Conservation (phyloP, 192 early-diverging fungal genomes). For the Backusella sp. region DNA sequence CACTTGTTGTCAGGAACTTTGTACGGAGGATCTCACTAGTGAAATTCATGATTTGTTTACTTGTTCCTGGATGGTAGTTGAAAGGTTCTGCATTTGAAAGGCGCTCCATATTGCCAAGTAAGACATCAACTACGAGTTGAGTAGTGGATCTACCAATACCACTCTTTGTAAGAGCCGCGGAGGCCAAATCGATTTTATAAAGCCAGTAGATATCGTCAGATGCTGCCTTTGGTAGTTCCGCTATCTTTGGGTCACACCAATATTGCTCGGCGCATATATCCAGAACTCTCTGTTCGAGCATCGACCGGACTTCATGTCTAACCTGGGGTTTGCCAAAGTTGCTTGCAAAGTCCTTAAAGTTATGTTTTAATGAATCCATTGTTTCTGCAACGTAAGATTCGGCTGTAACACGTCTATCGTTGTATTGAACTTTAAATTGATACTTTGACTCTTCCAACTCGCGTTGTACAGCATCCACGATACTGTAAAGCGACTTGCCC, state of each 20-base stretch:
- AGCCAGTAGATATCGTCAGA: constrained; percentile 76
- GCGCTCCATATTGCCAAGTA: constrained; percentile 80
- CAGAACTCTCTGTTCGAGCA: constrained; percentile 88
- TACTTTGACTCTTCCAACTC: constrained; percentile 96
- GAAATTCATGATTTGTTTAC: constrained; percentile 77
- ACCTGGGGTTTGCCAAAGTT: constrained; percentile 95
- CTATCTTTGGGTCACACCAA: constrained; percentile 79
- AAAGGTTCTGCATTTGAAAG: constrained; percentile 83
- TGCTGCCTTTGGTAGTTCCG: constrained; percentile 62
- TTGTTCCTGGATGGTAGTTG: constrained; percentile 79
- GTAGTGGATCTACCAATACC: constrained; percentile 91
- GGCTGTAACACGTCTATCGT: constrained; percentile 91
- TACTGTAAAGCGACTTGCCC: constrained; percentile 75
- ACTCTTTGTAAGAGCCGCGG: constrained; percentile 89
- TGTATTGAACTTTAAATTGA: constrained; percentile 99
- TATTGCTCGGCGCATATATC: constrained; percentile 92
- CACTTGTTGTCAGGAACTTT: constrained; percentile 87
- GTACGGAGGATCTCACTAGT: constrained; percentile 81
- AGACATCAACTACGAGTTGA: constrained; percentile 87
- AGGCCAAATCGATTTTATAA: constrained; percentile 77
- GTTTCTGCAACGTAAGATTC: constrained; percentile 96
- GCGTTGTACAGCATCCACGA: constrained; percentile 90
- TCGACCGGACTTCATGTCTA: constrained; percentile 83
- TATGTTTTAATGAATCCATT: constrained; percentile 90
- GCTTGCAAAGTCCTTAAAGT: constrained; percentile 91